Evolutionary conservation across 192 early-diverging fungal species (phyloP), one percentile per base, ranked within the genome.

Genomic region (Coemansia sp.): DNA sequence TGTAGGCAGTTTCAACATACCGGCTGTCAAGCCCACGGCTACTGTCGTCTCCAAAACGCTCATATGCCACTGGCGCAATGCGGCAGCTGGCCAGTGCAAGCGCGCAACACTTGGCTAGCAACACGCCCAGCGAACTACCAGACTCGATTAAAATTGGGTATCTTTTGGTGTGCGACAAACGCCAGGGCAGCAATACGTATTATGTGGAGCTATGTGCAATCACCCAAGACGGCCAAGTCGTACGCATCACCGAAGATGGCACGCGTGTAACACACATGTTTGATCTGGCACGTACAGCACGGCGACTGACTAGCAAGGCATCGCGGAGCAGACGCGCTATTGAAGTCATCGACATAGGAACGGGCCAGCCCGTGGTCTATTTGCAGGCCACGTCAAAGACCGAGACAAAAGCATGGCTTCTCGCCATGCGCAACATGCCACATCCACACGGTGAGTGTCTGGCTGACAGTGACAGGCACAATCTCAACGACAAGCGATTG

Each of bases 351-450:
- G 57, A 74, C 36, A 26, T 10, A 3, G 31, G 20, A 0, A 59
- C 46, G 2, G 37, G 42, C 12, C 55, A 54, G 6, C 61, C 59
- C 19, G 48, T 68, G 48, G 61, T 67, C 14, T 67, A 60, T 36
- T 56, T 68, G 34, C 71, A 67, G n/a, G 71, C 71, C 0, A 42
- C 54, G 5, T 55, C 65, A 51, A 63, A 44, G 40, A 50, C 49
- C 3, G 71, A 74, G 44, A 74, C 71, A 44, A 46, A 56, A 21
- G 71, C 71, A 40, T 74, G 71, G 71, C 60, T 74, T 46, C 47
- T 68, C 11, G 65, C 67, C 21, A 37, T 74, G 65, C 71, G 66
- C 34, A 17, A 34, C 40, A 11, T 11, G 40, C 40, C 40, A 42
- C 11, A n/a, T 8, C 7, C 12, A 38, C 28, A 6, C 6, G 28